Conservation (phyloP, 371 early-diverging fungal genomes). For the Lichtheimia hyalospora region DNA sequence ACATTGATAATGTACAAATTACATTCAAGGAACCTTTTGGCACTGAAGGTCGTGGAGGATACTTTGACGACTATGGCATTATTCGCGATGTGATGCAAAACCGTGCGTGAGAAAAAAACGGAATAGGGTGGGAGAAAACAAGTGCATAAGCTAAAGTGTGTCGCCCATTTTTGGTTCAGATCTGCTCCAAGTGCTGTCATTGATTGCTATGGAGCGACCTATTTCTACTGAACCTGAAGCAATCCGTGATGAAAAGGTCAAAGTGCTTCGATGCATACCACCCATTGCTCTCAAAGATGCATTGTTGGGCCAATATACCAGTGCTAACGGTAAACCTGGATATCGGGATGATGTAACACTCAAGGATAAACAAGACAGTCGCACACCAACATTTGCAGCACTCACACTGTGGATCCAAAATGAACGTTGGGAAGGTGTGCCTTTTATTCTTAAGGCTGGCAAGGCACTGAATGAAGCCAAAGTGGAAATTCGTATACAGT, state of each 20-base stretch:
- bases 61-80: conserved; percentile 99
- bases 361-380: conserved; percentile 52
- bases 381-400: conserved; percentile 87
- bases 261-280: conserved; percentile 81
- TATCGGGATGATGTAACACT: conserved; percentile 92
- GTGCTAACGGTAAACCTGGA: conserved; percentile 78
- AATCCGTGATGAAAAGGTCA: conserved; percentile 91
- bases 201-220: conserved; percentile 93
- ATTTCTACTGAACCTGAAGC: conserved; percentile 84
- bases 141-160: not conserved
- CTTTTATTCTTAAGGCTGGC: conserved; percentile 89
- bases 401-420: conserved; percentile 80
- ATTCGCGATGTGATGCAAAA: conserved; percentile 99
- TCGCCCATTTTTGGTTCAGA: conserved; percentile 28
- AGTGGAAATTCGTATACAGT: conserved; percentile 89
- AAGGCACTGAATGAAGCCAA: conserved; percentile 88
- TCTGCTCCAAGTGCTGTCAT: conserved; percentile 85
- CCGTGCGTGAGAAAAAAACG: conserved; percentile 49
- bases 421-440: conserved; percentile 91
- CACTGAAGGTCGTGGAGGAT: conserved; percentile 98
- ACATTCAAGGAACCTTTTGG: conserved; percentile 98
- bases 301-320: conserved; percentile 86
- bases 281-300: conserved; percentile 79
- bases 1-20: conserved; percentile 95
- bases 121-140: not conserved